These are phyloP conservation scores for Sordariomycetes sp. DNA, from an alignment of 2,329 filamentous ascomycete species.

Conservation along the genomic window DNA sequence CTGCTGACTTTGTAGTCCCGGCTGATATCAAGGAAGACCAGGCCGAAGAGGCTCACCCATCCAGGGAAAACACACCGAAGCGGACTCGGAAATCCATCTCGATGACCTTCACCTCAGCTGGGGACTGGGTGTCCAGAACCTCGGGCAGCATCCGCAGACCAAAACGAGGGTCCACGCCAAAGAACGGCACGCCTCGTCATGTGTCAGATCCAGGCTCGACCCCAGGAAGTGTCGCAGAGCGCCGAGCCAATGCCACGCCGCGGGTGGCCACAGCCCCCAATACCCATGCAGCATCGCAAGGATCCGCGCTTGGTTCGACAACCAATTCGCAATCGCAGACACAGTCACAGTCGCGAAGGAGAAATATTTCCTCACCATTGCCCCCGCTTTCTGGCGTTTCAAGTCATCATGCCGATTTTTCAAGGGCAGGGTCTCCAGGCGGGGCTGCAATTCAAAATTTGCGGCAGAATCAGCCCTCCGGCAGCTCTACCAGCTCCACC, in stretches of 20 bases:
- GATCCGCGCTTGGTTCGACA: constrained; percentile 8
- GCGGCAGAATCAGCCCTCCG: constrained; percentile 32
- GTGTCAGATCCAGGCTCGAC: constrained; percentile 40
- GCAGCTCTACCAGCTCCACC: constrained; percentile 31
- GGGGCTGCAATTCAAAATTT: constrained; percentile 17
- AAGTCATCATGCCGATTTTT: constrained; percentile 44
- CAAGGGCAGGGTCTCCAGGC: constrained; percentile 33
- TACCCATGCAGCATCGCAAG: constrained; percentile 9
- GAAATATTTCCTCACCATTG: constrained; percentile 45
- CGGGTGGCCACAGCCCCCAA: constrained; percentile 13
- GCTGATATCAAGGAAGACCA: constrained; percentile 13
- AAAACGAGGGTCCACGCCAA: constrained; percentile 37
- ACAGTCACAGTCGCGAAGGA: constrained; percentile 22
- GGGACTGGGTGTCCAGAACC: constrained; percentile 45
- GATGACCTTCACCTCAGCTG: constrained; percentile 49
- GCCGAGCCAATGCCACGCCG: constrained; percentile 14
- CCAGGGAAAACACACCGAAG: constrained; percentile 30
- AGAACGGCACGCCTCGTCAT: constrained; percentile 36
- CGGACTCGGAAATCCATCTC: constrained; percentile 45
- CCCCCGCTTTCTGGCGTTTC: constrained; percentile 45
- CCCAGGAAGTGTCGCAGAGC: constrained; percentile 17
- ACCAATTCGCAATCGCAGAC: constrained; percentile 10
- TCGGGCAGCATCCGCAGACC: constrained; percentile 45
- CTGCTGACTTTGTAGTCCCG: constrained; percentile 9
- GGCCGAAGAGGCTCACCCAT: constrained; percentile 7